Conservation (phyloP, 2,329 filamentous ascomycete genomes). For the Aspergillus sp. region DNA sequence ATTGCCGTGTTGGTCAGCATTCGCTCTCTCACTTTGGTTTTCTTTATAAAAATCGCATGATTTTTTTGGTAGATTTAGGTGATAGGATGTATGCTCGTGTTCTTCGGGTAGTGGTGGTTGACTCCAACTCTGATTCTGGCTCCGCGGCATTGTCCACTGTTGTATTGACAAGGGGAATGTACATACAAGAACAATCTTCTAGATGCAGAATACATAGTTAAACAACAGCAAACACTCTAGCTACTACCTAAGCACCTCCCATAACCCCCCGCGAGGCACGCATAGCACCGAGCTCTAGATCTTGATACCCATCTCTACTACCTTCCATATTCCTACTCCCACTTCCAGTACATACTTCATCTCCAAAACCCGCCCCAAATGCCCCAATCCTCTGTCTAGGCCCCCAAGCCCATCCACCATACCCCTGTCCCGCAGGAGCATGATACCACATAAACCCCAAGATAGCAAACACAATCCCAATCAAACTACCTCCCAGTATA, state of each 20-base stretch:
- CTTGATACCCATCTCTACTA: neutral
- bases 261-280: neutral
- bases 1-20: too few relatives aligned
- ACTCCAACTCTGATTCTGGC: too few relatives aligned
- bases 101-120: too few relatives aligned
- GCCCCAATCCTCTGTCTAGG: neutral
- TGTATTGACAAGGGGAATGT: too few relatives aligned
- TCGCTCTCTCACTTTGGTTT: too few relatives aligned
- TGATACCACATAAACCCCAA: constrained; percentile 2
- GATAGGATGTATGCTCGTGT: too few relatives aligned
- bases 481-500: neutral
- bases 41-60: too few relatives aligned
- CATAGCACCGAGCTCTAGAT: neutral
- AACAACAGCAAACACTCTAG: too few relatives aligned
- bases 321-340: neutral
- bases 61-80: too few relatives aligned
- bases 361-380: neutral
- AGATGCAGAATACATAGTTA: too few relatives aligned
- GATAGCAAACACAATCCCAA: neutral
- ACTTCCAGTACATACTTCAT: neutral
- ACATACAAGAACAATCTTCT: too few relatives aligned
- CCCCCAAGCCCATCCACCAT: neutral
- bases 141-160: too few relatives aligned
- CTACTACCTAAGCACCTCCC: neutral
- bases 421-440: neutral